phyloP scores from a whole-genome alignment of 306 rosid species.

The Echinosophora koreensis region DNA sequence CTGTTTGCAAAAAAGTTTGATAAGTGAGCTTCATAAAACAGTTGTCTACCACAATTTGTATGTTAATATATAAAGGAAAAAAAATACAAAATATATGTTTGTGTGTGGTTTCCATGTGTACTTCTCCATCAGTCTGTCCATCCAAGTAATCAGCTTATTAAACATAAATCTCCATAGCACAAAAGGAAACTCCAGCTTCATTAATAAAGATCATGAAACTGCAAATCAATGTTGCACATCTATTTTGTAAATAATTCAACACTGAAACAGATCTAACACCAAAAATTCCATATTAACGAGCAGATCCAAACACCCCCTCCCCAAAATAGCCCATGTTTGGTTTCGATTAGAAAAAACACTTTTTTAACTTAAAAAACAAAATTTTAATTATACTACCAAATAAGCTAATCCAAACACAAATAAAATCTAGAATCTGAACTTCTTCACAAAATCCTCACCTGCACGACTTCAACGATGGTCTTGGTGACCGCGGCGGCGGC shows the following conservation, averaged over 20 bases:
- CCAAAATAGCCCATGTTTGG: neutral
- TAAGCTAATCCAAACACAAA: neutral
- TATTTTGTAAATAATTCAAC: neutral
- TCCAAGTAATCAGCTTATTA: neutral
- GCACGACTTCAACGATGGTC: conserved; percentile 96
- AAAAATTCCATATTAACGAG: neutral
- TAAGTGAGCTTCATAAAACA: conserved; percentile 16
- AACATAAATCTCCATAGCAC: neutral
- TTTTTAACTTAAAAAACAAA: too few species aligned
- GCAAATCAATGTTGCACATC: too few species aligned
- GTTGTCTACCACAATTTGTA: conserved; percentile 2
- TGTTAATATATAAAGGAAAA: neutral
- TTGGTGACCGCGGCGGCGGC: conserved; percentile 88
- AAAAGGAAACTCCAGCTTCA: neutral
- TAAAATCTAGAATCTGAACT: too few species aligned
- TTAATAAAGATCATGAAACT: neutral
- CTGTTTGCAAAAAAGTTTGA: neutral
- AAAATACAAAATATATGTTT: neutral
- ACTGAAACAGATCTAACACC: neutral
- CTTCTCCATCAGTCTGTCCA: neutral
- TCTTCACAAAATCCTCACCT: conserved; percentile 62
- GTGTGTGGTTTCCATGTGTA: neutral
- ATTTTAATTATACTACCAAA: neutral
- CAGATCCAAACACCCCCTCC: neutral
- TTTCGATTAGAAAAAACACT: neutral